Evolutionary conservation across 768 basidiomycete genomes (phyloP).

Genomic region (Suillus luteus): DNA sequence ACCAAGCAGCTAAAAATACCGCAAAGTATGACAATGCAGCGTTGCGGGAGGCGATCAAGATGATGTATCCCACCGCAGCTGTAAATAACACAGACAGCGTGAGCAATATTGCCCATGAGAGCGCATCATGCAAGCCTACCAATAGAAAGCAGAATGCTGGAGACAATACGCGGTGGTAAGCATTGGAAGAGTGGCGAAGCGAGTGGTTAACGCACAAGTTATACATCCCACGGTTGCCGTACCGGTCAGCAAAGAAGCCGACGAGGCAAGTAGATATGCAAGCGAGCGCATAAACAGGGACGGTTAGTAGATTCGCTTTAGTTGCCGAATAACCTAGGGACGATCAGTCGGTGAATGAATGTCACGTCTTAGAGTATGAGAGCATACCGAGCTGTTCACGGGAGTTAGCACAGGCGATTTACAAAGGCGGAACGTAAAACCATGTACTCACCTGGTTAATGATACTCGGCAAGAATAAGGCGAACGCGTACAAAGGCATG

Average conservation of each 20-base stretch:
- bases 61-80: constrained; percentile 69
- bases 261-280: constrained; percentile 65
- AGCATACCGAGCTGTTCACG: constrained; percentile 41
- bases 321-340: constrained; percentile 65
- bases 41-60: constrained; percentile 62
- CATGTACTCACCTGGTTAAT: constrained; percentile 58
- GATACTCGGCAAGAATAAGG: constrained; percentile 78
- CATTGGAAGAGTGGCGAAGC: constrained; percentile 20
- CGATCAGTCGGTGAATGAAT: constrained; percentile 4
- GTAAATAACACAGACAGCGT: constrained; percentile 13
- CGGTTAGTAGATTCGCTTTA: constrained; percentile 72
- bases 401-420: constrained; percentile 7
- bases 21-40: constrained; percentile 72
- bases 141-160: constrained; percentile 29
- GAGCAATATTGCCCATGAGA: constrained; percentile 9
- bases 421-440: background rate
- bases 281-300: constrained; percentile 74
- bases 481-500: constrained; percentile 75
- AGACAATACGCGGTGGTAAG: constrained; percentile 36
- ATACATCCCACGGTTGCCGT: constrained; percentile 59
- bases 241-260: constrained; percentile 63
- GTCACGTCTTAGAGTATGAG: background rate
- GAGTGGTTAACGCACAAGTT: constrained; percentile 51
- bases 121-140: constrained; percentile 21
- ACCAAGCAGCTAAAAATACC: constrained; percentile 71